These are phyloP conservation scores for Aspergillus homomorphus DNA, from an alignment of 495 filamentous ascomycete species.

Conservation along the genomic window DNA sequence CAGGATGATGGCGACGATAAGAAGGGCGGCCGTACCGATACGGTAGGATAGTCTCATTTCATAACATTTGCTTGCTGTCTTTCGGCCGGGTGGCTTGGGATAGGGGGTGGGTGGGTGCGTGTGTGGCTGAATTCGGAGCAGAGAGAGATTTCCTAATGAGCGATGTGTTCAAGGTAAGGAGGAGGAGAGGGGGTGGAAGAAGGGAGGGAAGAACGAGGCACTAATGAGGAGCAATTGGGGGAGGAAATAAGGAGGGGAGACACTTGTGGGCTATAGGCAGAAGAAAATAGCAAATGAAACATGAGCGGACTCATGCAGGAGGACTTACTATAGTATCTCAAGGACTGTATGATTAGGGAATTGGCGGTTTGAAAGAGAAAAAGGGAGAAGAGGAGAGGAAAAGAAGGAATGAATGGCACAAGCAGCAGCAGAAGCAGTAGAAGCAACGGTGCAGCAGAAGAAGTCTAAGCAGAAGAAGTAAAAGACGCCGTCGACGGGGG, in stretches of 20 bases:
- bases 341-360: neutral
- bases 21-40: slow-evolving; percentile 33
- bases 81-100: neutral
- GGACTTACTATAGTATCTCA: neutral
- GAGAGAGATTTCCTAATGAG: neutral
- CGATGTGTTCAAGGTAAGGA: neutral
- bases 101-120: neutral
- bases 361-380: neutral
- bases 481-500: neutral
- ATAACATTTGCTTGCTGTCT: slow-evolving; percentile 27
- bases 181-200: slow-evolving; percentile 9
- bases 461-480: neutral
- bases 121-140: neutral
- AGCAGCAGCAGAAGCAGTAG: neutral
- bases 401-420: neutral
- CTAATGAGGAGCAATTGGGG: slow-evolving; percentile 1
- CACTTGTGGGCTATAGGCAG: neutral
- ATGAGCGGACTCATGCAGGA: neutral
- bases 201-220: neutral
- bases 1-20: slow-evolving; percentile 35
- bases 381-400: neutral
- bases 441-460: neutral
- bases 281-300: neutral
- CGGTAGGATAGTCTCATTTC: slow-evolving; percentile 44
- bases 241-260: neutral